Percentiles rank a stretch among this genome's conserved stretches.
phyloP scores from a whole-genome alignment of 345 rosid species.

The Physaria fendleri region DNA sequence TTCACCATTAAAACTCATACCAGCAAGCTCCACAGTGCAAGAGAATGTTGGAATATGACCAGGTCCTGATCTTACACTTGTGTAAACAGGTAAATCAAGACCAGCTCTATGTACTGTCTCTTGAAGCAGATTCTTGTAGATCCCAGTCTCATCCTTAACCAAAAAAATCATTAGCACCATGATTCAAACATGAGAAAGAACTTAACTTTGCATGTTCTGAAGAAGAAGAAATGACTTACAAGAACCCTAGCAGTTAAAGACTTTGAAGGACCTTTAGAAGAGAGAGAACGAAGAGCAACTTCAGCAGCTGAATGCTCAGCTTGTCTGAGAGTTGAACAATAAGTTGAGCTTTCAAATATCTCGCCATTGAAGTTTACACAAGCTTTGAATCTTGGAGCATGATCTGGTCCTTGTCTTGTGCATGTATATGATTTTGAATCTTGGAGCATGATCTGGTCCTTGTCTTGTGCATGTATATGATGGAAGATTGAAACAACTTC shows the following conservation, averaged over 20 bases:
- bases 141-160: constrained; percentile 64
- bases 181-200: too few relatives aligned
- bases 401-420: constrained; percentile 71
- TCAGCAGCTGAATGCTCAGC: constrained; percentile 77
- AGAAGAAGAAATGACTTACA: constrained; percentile 33
- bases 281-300: constrained; percentile 53
- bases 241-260: constrained; percentile 64
- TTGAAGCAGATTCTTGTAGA: constrained; percentile 72
- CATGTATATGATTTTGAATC: too few relatives aligned
- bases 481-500: constrained; percentile 82
- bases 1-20: constrained; percentile 63
- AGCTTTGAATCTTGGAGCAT: constrained; percentile 83
- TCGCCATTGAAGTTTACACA: constrained; percentile 72
- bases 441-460: constrained; percentile 89
- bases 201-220: constrained; percentile 1
- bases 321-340: constrained; percentile 56
- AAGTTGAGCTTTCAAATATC: constrained; percentile 53
- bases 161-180: not conserved
- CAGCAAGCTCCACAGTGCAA: constrained; percentile 62
- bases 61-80: constrained; percentile 61
- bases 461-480: constrained; percentile 66
- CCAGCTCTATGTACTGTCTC: constrained; percentile 78
- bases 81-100: constrained; percentile 56
- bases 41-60: constrained; percentile 53
- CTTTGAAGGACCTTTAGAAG: constrained; percentile 57